Evolutionary conservation across 2,329 filamentous ascomycete species (phyloP).

Genomic region (Triangularia setosa): DNA sequence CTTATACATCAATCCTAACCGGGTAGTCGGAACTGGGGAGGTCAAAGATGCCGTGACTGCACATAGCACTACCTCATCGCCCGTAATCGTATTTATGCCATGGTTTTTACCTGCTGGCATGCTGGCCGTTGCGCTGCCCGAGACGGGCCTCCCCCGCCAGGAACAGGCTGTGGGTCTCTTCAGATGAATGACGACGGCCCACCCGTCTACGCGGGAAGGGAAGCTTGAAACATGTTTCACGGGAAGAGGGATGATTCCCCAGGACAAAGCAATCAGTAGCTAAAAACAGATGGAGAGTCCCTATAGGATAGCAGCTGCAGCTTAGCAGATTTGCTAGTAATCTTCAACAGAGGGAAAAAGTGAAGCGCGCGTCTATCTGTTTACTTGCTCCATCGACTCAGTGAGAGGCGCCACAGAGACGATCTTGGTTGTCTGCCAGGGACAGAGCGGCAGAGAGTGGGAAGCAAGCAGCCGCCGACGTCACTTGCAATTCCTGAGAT

Average conservation of each 20-base stretch:
- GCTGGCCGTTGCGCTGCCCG: not conserved
- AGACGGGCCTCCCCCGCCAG: not conserved
- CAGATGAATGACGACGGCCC: constrained; percentile 2
- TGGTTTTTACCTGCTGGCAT: not conserved
- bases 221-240: constrained; percentile 16
- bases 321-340: not conserved
- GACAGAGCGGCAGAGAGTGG: not conserved
- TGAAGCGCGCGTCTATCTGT: constrained; percentile 6
- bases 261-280: constrained; percentile 1
- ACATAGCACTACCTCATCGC: not conserved
- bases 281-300: not conserved
- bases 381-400: not conserved
- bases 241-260: not conserved
- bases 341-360: not conserved
- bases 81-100: constrained; percentile 2
- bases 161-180: not conserved
- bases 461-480: constrained; percentile 24
- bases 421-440: not conserved
- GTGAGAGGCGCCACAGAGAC: not conserved
- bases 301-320: not conserved
- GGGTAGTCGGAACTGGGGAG: not conserved
- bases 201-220: not conserved
- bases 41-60: not conserved
- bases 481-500: constrained; percentile 18
- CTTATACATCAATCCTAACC: not conserved